phyloP scores from a whole-genome alignment of 1,139 yeast genomes.

The Geotrichum aggregatum region DNA sequence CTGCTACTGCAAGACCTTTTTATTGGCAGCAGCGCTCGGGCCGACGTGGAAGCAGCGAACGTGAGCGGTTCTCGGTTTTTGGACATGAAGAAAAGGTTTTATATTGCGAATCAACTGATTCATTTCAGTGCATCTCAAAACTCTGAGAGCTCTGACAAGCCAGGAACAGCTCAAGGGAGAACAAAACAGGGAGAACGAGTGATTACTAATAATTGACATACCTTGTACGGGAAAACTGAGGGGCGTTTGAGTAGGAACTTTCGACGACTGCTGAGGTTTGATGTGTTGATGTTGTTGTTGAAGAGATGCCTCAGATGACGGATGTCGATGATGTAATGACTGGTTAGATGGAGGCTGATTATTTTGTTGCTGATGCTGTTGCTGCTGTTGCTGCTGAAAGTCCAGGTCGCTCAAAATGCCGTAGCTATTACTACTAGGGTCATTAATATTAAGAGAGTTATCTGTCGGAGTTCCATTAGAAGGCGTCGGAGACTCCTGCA shows the following conservation, averaged over 20 bases:
- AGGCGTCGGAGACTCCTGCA: neutral
- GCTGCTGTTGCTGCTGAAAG: conserved; percentile 4
- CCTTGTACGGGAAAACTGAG: conserved; percentile 3
- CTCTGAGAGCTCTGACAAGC: neutral
- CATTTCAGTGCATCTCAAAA: neutral
- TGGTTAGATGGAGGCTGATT: neutral
- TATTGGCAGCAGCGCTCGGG: neutral
- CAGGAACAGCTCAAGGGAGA: too few relatives aligned
- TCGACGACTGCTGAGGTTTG: too few relatives aligned
- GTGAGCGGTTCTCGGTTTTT: too few relatives aligned
- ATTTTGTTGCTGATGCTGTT: neutral
- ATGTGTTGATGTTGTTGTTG: neutral
- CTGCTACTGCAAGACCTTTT: neutral
- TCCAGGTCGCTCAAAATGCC: neutral
- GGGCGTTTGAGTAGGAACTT: neutral
- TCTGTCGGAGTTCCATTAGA: neutral
- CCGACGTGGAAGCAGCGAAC: neutral
- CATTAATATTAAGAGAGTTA: neutral
- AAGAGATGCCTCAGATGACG: too few relatives aligned
- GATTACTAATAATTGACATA: conserved; percentile 6
- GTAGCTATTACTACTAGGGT: neutral
- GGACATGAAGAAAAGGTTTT: neutral
- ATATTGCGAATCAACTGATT: neutral
- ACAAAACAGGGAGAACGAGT: too few relatives aligned
- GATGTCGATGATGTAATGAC: neutral